Evolutionary conservation across 2,329 filamentous ascomycete species (phyloP).

Genomic region (Claviceps sorghi): DNA sequence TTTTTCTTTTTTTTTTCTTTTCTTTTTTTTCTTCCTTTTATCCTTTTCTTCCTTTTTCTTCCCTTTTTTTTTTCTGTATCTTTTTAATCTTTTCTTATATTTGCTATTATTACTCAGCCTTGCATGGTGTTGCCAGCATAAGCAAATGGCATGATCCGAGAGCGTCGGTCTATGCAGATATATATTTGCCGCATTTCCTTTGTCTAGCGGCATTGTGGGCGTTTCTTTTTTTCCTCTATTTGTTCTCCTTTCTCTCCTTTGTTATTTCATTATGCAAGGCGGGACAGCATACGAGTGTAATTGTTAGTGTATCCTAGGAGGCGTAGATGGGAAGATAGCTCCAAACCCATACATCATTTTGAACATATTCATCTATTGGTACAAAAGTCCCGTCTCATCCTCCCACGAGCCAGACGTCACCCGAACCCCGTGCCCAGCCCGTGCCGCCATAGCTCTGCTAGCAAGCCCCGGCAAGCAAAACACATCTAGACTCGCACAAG

Average conservation of each 20-base stretch:
- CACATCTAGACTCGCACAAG: background rate
- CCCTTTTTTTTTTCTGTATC: no score
- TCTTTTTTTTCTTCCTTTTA: no score
- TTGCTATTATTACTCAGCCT: background rate
- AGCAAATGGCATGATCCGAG: background rate
- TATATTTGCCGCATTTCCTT: background rate
- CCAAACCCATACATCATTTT: background rate
- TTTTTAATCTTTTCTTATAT: no score
- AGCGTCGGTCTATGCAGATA: background rate
- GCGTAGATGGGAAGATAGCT: background rate
- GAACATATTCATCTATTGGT: background rate
- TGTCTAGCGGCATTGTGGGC: background rate
- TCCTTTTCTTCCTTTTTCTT: background rate
- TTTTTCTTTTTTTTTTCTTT: no score
- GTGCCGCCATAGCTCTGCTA: no score
- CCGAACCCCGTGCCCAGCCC: no score
- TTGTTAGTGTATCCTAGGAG: background rate
- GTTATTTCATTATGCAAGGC: background rate
- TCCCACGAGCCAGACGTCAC: background rate
- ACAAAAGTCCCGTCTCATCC: background rate
- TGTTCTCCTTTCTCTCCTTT: background rate
- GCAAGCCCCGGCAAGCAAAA: background rate
- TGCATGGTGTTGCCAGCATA: background rate
- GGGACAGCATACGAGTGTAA: background rate
- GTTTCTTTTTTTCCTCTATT: background rate